Evolutionary conservation across 2,329 filamentous ascomycete species (phyloP).

Genomic region (Emmonsiellopsis sp.): DNA sequence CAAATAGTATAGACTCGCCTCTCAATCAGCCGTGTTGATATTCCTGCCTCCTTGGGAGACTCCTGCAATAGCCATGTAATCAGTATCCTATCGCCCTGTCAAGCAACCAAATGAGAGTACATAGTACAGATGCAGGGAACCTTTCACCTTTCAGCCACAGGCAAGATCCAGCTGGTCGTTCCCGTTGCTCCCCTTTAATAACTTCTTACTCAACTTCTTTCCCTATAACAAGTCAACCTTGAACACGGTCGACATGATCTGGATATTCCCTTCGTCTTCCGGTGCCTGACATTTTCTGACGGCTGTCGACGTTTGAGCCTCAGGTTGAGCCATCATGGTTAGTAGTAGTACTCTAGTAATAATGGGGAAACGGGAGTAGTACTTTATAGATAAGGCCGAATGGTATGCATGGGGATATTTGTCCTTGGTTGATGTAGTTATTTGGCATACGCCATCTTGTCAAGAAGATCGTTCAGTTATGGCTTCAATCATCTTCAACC

Average conservation of each 20-base stretch:
- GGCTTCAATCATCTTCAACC: too few relatives aligned
- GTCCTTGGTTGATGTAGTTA: background rate
- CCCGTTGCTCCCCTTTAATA: background rate
- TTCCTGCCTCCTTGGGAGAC: conserved; percentile 4
- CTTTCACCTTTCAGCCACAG: background rate
- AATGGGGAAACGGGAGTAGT: background rate
- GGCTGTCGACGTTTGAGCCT: background rate
- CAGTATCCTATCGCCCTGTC: background rate
- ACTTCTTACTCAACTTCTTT: background rate
- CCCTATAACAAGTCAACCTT: background rate
- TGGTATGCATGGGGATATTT: background rate
- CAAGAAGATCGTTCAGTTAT: too few relatives aligned
- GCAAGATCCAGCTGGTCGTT: background rate
- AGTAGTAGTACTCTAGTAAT: background rate
- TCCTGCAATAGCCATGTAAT: background rate
- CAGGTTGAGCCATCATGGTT: background rate
- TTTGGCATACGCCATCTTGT: too few relatives aligned
- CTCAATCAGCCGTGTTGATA: background rate
- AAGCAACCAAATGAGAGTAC: background rate
- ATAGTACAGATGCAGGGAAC: background rate
- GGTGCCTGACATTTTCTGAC: background rate
- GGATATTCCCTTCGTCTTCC: background rate
- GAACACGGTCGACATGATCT: background rate
- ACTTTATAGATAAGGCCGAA: background rate
- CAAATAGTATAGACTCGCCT: background rate